A percentile compares a stretch with the other conserved stretches of the same genome.
Evolutionary conservation across 2,329 filamentous ascomycete genomes (phyloP).

Genomic region (Bipolaris cookei): DNA sequence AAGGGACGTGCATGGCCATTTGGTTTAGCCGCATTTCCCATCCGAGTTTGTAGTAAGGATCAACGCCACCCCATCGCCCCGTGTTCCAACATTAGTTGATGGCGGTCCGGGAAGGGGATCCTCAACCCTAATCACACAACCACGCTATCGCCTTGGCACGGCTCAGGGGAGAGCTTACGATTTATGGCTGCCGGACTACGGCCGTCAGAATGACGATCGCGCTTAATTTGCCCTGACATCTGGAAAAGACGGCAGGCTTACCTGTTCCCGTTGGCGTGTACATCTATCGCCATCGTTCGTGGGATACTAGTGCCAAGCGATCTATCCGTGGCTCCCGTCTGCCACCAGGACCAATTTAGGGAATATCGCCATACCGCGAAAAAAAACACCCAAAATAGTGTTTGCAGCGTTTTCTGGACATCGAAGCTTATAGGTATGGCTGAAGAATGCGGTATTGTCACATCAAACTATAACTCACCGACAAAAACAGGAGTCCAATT

Average conservation of each 20-base stretch:
- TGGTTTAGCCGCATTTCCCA: conserved; percentile 32
- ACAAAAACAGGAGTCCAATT: background rate
- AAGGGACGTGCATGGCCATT: conserved; percentile 27
- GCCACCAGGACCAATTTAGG: conserved; percentile 18
- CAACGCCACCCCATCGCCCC: conserved; percentile 31
- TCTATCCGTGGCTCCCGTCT: background rate
- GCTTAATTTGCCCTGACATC: conserved; percentile 18
- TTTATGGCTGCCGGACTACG: conserved; percentile 21
- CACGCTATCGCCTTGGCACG: conserved; percentile 16
- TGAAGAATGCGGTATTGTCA: background rate
- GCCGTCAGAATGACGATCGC: conserved; percentile 22
- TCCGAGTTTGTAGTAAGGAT: conserved; percentile 28
- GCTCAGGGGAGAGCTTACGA: background rate
- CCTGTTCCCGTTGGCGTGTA: background rate
- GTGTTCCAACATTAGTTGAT: conserved; percentile 20
- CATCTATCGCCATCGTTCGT: conserved; percentile 1
- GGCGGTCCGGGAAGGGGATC: conserved; percentile 29
- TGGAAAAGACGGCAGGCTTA: conserved; percentile 16
- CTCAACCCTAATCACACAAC: conserved; percentile 35
- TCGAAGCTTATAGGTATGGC: background rate
- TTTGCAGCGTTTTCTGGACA: background rate
- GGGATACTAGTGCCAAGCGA: background rate
- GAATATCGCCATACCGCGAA: conserved; percentile 1
- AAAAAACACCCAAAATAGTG: conserved; percentile 1
- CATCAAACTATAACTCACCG: background rate